Percentiles rank a stretch among this genome's conserved stretches.
Conservation (phyloP, 257 asterid species). For the Vinca minor region DNA sequence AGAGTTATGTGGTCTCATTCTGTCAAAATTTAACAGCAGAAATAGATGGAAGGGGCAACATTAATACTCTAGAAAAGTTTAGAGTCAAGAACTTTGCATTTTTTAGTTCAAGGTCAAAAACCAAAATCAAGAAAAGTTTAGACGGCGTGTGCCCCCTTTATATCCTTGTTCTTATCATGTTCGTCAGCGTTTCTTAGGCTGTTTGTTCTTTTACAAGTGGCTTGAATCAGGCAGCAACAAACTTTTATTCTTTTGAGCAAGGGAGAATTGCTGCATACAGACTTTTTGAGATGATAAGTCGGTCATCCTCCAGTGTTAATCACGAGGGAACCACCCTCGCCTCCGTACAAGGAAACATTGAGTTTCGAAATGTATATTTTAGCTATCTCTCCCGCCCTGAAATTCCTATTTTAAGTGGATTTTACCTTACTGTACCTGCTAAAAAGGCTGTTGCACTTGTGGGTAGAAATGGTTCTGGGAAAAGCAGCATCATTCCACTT, state of each 20-base stretch:
- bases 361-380: constrained; percentile 95
- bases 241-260: constrained; percentile 95
- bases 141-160: too few relatives aligned
- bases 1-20: too few relatives aligned
- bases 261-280: constrained; percentile 99
- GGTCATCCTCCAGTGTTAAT: constrained; percentile 90
- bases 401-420: constrained; percentile 97
- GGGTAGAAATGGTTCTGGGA: constrained; percentile 98
- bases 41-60: too few relatives aligned
- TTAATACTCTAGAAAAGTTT: too few relatives aligned
- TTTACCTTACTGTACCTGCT: constrained; percentile 94
- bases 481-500: constrained; percentile 97
- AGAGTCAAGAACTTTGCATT: too few relatives aligned
- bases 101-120: too few relatives aligned
- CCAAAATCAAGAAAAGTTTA: too few relatives aligned
- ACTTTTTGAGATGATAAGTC: constrained; percentile 91
- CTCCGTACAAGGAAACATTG: constrained; percentile 92
- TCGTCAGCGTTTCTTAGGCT: constrained; percentile 2
- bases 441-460: constrained; percentile 98
- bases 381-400: constrained; percentile 98
- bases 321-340: constrained; percentile 74
- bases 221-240: constrained; percentile 98
- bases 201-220: constrained; percentile 50
- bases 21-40: too few relatives aligned
- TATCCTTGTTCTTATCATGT: background rate